These are phyloP conservation scores for Daldinia bambusicola DNA, from an alignment of 495 filamentous ascomycete genomes.

Conservation along the genomic window DNA sequence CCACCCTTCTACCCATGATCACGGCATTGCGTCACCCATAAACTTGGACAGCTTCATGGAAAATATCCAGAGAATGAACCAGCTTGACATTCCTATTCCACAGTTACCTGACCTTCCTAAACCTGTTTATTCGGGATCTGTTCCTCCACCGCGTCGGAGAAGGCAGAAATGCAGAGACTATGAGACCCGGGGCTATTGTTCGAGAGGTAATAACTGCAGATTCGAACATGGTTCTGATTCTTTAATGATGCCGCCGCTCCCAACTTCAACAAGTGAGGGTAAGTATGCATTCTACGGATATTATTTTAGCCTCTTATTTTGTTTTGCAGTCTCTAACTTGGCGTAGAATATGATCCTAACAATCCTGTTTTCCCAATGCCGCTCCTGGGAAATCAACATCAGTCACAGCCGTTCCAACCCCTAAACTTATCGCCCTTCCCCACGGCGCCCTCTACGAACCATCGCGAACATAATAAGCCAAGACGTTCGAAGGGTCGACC, in stretches of 20 bases:
- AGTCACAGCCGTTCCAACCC: constrained; percentile 15
- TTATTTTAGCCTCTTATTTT: background rate
- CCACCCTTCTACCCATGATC: constrained; percentile 39
- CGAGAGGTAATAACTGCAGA: constrained; percentile 77
- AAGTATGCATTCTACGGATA: constrained; percentile 40
- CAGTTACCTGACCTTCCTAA: constrained; percentile 56
- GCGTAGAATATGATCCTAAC: constrained; percentile 84
- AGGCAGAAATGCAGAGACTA: constrained; percentile 82
- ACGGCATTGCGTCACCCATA: constrained; percentile 45
- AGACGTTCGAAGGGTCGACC: constrained; percentile 61
- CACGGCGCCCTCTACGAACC: constrained; percentile 34
- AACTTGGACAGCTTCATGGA: constrained; percentile 75
- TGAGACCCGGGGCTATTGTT: constrained; percentile 87
- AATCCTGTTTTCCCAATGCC: constrained; percentile 62
- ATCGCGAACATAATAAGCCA: constrained; percentile 56
- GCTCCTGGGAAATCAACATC: constrained; percentile 17
- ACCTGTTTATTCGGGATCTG: constrained; percentile 37
- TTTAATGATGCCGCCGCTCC: constrained; percentile 61
- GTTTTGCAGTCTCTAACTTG: constrained; percentile 25
- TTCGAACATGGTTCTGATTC: constrained; percentile 81
- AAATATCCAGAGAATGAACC: constrained; percentile 76
- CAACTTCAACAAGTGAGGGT: constrained; percentile 51
- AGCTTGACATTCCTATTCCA: constrained; percentile 71
- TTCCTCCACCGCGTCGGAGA: constrained; percentile 45
- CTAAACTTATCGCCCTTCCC: constrained; percentile 23